Evolutionary conservation across 2,329 filamentous ascomycete genomes (phyloP).

Genomic region (Aspergillus puulaauensis): DNA sequence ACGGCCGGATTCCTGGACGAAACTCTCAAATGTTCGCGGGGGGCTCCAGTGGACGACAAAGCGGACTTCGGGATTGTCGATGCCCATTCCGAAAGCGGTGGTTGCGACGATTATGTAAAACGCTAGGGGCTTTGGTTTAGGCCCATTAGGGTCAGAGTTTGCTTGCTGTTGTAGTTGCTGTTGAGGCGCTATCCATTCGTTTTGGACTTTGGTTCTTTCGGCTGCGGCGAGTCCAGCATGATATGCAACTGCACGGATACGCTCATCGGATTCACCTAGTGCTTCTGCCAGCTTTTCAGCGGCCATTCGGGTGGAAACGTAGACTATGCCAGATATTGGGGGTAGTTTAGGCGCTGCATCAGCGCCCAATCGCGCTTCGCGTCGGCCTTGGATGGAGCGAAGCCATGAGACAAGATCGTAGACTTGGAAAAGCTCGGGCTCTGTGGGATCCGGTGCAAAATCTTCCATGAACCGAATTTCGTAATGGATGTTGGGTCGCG

Average conservation of each 20-base stretch:
- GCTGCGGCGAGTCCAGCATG: constrained; percentile 67
- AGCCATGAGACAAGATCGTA: constrained; percentile 80
- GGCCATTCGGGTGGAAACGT: constrained; percentile 43
- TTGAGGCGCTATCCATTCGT: constrained; percentile 38
- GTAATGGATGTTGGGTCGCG: constrained; percentile 82
- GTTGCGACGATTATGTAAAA: constrained; percentile 95
- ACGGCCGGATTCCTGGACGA: constrained; percentile 92
- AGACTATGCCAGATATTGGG: constrained; percentile 49
- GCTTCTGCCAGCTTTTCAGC: constrained; percentile 41
- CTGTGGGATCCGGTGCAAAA: constrained; percentile 26
- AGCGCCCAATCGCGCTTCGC: constrained; percentile 52
- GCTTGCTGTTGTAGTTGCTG: constrained; percentile 4
- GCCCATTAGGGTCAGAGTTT: background rate
- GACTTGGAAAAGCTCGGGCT: constrained; percentile 61
- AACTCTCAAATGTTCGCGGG: constrained; percentile 91
- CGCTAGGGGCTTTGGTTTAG: constrained; percentile 47
- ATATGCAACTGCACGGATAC: constrained; percentile 46
- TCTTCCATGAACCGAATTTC: constrained; percentile 68
- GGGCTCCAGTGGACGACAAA: constrained; percentile 95
- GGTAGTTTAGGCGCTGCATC: constrained; percentile 22
- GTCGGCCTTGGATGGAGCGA: constrained; percentile 67
- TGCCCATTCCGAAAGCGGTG: constrained; percentile 96
- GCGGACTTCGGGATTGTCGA: constrained; percentile 91
- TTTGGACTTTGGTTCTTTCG: constrained; percentile 62
- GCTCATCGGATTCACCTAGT: constrained; percentile 30